These are phyloP conservation scores for Sporobolomyces roseus DNA, from an alignment of 768 basidiomycete species.

Conservation along the genomic window DNA sequence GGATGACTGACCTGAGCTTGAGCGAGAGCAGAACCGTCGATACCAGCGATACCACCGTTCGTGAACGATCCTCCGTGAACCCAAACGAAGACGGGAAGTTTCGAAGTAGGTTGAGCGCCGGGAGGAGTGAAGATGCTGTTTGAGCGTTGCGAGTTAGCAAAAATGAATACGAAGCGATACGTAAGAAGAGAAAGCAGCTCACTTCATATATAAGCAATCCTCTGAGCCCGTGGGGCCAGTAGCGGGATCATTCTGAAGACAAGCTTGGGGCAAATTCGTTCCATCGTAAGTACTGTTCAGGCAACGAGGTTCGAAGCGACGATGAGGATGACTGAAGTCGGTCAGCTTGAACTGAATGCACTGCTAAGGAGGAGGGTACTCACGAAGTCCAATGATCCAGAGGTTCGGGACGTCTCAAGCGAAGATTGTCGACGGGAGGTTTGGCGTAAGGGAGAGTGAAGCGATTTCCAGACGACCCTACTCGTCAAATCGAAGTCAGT, in stretches of 20 bases:
- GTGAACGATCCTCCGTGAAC: slow-evolving; percentile 76
- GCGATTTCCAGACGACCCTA: slow-evolving; percentile 7
- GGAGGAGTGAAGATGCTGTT: slow-evolving; percentile 61
- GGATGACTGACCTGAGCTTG: slow-evolving; percentile 44
- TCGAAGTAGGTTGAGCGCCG: background rate
- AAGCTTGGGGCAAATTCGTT: slow-evolving; percentile 59
- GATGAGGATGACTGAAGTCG: background rate
- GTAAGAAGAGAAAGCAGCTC: slow-evolving; percentile 51
- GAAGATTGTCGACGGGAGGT: slow-evolving; percentile 5
- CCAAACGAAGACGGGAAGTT: slow-evolving; percentile 49
- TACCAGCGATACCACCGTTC: slow-evolving; percentile 63
- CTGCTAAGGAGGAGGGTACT: background rate
- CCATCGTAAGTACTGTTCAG: slow-evolving; percentile 24
- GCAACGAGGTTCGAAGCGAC: background rate
- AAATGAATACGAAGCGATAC: slow-evolving; percentile 41
- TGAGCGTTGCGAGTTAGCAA: no score
- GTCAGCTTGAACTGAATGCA: background rate
- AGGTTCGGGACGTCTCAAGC: slow-evolving; percentile 17
- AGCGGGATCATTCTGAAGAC: slow-evolving; percentile 57
- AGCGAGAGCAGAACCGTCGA: slow-evolving; percentile 75
- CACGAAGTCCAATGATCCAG: background rate
- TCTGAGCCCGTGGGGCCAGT: slow-evolving; percentile 56
- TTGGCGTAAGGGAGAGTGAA: slow-evolving; percentile 38
- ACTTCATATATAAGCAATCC: slow-evolving; percentile 75
- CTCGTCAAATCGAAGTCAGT: background rate